These are phyloP conservation scores for Ophiostoma sp. DNA, from an alignment of 2,329 filamentous ascomycete genomes.

Conservation along the genomic window DNA sequence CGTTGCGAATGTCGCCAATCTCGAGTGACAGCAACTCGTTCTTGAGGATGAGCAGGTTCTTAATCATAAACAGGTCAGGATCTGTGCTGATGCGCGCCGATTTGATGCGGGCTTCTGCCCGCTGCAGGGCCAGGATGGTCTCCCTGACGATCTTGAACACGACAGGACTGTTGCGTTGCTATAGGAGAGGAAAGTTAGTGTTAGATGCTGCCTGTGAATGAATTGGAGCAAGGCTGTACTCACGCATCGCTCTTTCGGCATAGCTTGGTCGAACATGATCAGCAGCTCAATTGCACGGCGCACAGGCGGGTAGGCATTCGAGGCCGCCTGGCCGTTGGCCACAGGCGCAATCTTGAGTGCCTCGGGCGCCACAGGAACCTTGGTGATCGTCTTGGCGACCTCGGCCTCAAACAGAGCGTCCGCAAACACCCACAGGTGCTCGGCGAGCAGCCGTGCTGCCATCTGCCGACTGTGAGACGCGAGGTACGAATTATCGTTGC, in stretches of 20 bases:
- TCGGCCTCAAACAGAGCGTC: slow-evolving; percentile 57
- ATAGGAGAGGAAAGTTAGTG: slow-evolving; percentile 8
- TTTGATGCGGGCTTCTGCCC: slow-evolving; percentile 71
- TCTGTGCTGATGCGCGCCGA: slow-evolving; percentile 63
- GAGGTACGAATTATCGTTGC: slow-evolving; percentile 43
- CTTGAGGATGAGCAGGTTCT: slow-evolving; percentile 91
- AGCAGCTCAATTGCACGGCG: slow-evolving; percentile 60
- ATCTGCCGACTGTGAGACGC: slow-evolving; percentile 57
- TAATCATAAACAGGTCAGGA: slow-evolving; percentile 87
- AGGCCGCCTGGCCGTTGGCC: slow-evolving; percentile 47
- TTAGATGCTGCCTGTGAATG: neutral
- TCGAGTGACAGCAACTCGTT: slow-evolving; percentile 95
- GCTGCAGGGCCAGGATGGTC: slow-evolving; percentile 78
- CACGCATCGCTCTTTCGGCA: slow-evolving; percentile 64
- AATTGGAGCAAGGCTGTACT: slow-evolving; percentile 38
- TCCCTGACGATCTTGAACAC: slow-evolving; percentile 79
- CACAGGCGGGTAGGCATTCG: slow-evolving; percentile 59
- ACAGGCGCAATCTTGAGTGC: slow-evolving; percentile 54
- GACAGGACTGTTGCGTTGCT: slow-evolving; percentile 56
- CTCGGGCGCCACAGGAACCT: slow-evolving; percentile 48
- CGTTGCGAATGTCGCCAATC: slow-evolving; percentile 68
- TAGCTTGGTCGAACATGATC: slow-evolving; percentile 62
- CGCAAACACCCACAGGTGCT: slow-evolving; percentile 59
- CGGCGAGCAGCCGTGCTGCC: slow-evolving; percentile 55
- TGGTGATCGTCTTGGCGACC: slow-evolving; percentile 55